Evolutionary conservation across 352 stramenopile species (phyloP).

Genomic region (Lagenidium sp.): DNA sequence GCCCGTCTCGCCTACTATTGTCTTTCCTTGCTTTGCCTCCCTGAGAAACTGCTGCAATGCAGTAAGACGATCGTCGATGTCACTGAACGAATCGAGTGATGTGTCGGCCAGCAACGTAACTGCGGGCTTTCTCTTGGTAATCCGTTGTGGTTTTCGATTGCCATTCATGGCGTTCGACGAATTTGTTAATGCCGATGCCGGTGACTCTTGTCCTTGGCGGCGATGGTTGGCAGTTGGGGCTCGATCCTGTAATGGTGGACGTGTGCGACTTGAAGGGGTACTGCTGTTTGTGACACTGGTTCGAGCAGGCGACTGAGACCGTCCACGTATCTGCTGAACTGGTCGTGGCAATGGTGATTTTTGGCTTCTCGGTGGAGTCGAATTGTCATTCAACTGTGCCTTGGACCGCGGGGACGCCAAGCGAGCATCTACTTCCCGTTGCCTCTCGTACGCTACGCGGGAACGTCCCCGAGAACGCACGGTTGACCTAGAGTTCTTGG

Average conservation of each 20-base stretch:
- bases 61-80: constrained; percentile 79
- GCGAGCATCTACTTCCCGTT: constrained; percentile 42
- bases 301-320: constrained; percentile 12
- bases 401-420: constrained; percentile 57
- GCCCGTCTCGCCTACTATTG: too few relatives aligned
- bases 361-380: constrained; percentile 8
- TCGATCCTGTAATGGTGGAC: too few relatives aligned
- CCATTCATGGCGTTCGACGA: too few relatives aligned
- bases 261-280: too few relatives aligned
- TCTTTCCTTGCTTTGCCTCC: constrained; percentile 56
- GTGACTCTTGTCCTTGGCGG: background rate
- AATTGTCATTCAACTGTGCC: too few relatives aligned
- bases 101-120: constrained; percentile 40
- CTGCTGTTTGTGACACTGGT: too few relatives aligned
- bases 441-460: constrained; percentile 29
- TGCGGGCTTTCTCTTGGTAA: too few relatives aligned
- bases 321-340: too few relatives aligned
- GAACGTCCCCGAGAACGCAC: constrained; percentile 24
- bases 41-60: constrained; percentile 76
- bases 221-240: background rate
- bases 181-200: too few relatives aligned
- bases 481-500: constrained; percentile 35
- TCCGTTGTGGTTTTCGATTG: too few relatives aligned
- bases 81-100: constrained; percentile 69
- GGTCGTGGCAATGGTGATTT: constrained; percentile 13